A percentile compares a stretch with the other conserved stretches of the same genome.
Evolutionary conservation across 2,329 filamentous ascomycete genomes (phyloP).

Genomic region (Botryotinia globosa): DNA sequence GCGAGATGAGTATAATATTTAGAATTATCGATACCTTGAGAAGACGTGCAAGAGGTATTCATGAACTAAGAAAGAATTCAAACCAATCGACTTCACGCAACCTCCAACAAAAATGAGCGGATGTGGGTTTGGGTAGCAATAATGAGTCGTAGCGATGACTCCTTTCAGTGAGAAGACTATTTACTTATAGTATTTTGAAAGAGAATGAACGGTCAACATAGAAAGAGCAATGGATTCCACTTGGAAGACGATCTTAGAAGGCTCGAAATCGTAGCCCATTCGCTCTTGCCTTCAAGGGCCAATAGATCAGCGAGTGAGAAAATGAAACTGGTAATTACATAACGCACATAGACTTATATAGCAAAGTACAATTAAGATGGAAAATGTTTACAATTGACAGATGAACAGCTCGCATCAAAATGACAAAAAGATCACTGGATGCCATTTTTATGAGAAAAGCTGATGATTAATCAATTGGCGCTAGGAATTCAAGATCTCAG

Average conservation of each 20-base stretch:
- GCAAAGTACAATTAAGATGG: not conserved
- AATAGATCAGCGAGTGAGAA: not conserved
- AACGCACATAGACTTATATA: not conserved
- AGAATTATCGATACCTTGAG: not conserved
- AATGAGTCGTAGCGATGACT: not conserved
- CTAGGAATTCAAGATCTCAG: slow-evolving; percentile 2
- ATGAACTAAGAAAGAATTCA: not conserved
- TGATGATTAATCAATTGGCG: not conserved
- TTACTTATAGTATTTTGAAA: not conserved
- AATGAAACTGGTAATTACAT: not conserved
- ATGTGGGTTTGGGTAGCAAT: not conserved
- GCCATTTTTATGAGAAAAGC: not conserved
- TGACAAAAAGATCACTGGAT: not conserved
- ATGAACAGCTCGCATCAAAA: not conserved
- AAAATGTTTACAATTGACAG: not conserved
- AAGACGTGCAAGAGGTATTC: not conserved
- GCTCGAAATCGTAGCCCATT: not conserved
- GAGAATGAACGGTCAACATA: not conserved
- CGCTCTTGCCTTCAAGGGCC: not conserved
- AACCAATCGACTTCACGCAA: not conserved
- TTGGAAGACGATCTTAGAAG: not conserved
- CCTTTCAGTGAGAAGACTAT: not conserved
- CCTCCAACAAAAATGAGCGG: not conserved
- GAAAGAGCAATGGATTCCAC: slow-evolving; percentile 6
- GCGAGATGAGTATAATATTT: not conserved